Base-by-base conservation (phyloP, 805 yeast genomes). In the Cyberlindnera suaveolens region DNA sequence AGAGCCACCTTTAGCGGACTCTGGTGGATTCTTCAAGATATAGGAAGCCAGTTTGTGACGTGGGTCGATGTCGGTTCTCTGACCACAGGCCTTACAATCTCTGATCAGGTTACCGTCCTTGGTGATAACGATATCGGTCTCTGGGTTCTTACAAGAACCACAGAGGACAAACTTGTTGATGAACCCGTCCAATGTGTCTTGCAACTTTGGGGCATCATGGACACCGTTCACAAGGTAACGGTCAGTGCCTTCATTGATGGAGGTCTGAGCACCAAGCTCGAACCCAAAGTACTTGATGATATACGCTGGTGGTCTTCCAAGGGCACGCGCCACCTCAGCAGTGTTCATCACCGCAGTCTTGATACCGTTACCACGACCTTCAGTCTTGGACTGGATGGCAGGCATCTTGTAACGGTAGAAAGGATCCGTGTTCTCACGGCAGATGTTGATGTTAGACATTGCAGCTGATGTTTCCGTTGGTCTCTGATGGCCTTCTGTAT, bases 401-500 rank as follows among this genome's bases (percentile, higher is more conserved):
- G 99, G 99, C 99, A 93, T 93, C 74, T 93, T 93, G 70, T 93
- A 93, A 74, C 99, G 96, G 80, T 93, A 93, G 67, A 93, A 93
- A 36, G 97, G 97, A 72, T 93, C 99, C 60, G 85, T 81, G 74
- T 91, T 93, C 62, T 89, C 96, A 74, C 99, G 89, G 67, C 96
- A 83, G 59, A 93, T 91, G 68, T 93, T 91, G 62, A 91, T 83
- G 56, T 80, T 72, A 43, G 96, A 85, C 96, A 88, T 50, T 29
- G 17, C n/a, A n/a, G n/a, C 42, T 19, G 34, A 8, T 23, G 13
- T 23, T 9, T 23, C 27, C 11, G 27, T 23, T 23, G 11, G 27
- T 9, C 27, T 23, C 10, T 23, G 11, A 23, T 23, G 27, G 10
- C 2, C 11, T 23, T 9, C 27, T 23, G 13, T 23, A 6, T 9